Evolutionary conservation across 352 stramenopile species (phyloP), one percentile per base, ranked within the genome.

Genomic region (Phytopythium kandeliae): DNA sequence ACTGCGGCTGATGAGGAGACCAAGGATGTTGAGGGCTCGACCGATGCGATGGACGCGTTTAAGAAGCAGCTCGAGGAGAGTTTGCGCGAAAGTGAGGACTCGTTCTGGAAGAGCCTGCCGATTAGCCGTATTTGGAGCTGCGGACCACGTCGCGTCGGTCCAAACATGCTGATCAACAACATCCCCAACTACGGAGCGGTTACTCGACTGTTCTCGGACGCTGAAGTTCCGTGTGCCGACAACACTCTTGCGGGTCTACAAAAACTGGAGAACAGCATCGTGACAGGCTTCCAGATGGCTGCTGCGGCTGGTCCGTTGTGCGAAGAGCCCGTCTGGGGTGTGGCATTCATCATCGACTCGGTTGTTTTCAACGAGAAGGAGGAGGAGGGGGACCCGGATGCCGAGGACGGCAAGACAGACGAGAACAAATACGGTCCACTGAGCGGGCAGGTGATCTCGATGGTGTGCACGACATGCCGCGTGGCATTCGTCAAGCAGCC

Each of bases 281-380:
- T 92, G 35, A 92, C 80, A 13, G 83, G 86, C 5, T 95, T 95
- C 31, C 83, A 95, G 56, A 80, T 93, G 60, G 74, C 85, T 4
- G 73, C 85, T 5, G 61, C 70, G 3, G 74, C 82, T 22, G 92
- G 92, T 43, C 92, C 92, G 10, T 59, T 98, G 22, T 96, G 85
- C 42, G 83, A 91, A 28, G 92, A 98, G 58, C 88, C 87, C 3
- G 67, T 97, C 17, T 97, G 86, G 72, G 88, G 90, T 21, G 85
- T 97, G 5, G 78, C 81, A 12, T 96, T 97, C 41, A 57, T 95
- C 33, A 62, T 98, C 19, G 84, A 97, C 41, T 70, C 90, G 35
- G 62, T 97, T 4, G 54, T 71, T 34, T 69, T 92, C 31, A 62
- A 82, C 35, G 67, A 71, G 9, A 71, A 67, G 13, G 36, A 72